Evolutionary conservation across 2,329 filamentous ascomycete genomes (phyloP).

Genomic region (Fusarium chaquense): DNA sequence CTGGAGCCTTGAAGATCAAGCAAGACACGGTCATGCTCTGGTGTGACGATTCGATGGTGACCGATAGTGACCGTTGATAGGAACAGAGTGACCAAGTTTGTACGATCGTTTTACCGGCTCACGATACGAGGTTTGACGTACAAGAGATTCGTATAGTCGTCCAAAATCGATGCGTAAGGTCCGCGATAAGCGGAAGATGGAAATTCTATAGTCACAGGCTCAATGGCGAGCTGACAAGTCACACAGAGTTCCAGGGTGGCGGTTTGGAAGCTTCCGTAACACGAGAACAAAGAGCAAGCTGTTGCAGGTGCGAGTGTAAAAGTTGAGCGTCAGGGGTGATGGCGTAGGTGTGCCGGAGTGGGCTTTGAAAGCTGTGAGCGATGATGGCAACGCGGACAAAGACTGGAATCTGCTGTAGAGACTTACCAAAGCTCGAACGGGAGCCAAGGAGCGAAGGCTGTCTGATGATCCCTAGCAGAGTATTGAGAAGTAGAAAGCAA

Average conservation of each 20-base stretch:
- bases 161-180: constrained; percentile 17
- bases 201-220: constrained; percentile 27
- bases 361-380: constrained; percentile 40
- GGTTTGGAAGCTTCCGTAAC: constrained; percentile 39
- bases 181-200: constrained; percentile 23
- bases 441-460: constrained; percentile 33
- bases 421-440: constrained; percentile 44
- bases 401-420: constrained; percentile 40
- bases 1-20: constrained; percentile 21
- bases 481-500: constrained; percentile 29
- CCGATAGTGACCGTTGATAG: constrained; percentile 23
- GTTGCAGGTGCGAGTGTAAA: constrained; percentile 35
- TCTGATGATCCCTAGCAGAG: constrained; percentile 20
- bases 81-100: constrained; percentile 15
- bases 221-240: constrained; percentile 38
- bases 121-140: constrained; percentile 6
- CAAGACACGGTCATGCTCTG: constrained; percentile 44
- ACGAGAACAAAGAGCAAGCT: constrained; percentile 38
- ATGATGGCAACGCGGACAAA: constrained; percentile 43
- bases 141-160: constrained; percentile 15
- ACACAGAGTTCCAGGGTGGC: constrained; percentile 39
- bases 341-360: constrained; percentile 34
- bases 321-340: constrained; percentile 39
- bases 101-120: constrained; percentile 18
- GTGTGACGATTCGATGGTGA: constrained; percentile 20